These are phyloP conservation scores for Microsporum ferrugineum DNA, from an alignment of 2,329 filamentous ascomycete species.

Conservation along the genomic window DNA sequence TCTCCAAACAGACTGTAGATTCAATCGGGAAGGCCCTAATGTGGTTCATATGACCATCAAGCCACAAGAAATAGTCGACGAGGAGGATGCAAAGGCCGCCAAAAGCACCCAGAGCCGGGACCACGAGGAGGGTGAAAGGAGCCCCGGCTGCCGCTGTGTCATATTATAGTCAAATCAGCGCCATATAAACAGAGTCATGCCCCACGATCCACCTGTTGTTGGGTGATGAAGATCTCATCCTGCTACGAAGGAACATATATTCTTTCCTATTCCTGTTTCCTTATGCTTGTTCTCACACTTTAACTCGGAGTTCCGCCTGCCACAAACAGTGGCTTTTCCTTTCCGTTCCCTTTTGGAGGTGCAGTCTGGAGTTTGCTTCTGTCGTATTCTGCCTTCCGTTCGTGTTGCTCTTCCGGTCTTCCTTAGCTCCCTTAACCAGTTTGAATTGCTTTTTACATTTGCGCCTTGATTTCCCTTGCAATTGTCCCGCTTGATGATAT, in stretches of 20 bases:
- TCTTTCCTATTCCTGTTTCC: neutral
- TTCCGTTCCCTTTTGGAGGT: neutral
- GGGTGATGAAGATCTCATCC: neutral
- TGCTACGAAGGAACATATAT: neutral
- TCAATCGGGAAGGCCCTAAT: slow-evolving; percentile 62
- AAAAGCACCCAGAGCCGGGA: slow-evolving; percentile 43
- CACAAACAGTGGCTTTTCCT: neutral
- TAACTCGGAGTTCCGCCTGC: neutral
- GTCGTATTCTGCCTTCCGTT: neutral
- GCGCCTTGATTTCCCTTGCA: neutral
- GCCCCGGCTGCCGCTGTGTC: slow-evolving; percentile 53
- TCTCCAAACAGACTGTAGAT: slow-evolving; percentile 57
- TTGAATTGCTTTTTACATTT: neutral
- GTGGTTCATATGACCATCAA: slow-evolving; percentile 93
- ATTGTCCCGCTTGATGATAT: neutral
- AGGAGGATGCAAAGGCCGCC: slow-evolving; percentile 60
- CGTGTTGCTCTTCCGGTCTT: neutral
- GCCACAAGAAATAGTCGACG: slow-evolving; percentile 66
- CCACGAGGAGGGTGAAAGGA: slow-evolving; percentile 44
- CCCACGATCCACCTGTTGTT: neutral
- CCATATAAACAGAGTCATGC: neutral
- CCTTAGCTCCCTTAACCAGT: neutral
- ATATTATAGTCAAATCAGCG: slow-evolving; percentile 40
- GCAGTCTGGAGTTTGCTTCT: neutral
- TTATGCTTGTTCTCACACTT: neutral